Evolutionary conservation across 177 flowering plant species (phyloP), one percentile per base, ranked within the genome.

Genomic region (Vitis hybrid): DNA sequence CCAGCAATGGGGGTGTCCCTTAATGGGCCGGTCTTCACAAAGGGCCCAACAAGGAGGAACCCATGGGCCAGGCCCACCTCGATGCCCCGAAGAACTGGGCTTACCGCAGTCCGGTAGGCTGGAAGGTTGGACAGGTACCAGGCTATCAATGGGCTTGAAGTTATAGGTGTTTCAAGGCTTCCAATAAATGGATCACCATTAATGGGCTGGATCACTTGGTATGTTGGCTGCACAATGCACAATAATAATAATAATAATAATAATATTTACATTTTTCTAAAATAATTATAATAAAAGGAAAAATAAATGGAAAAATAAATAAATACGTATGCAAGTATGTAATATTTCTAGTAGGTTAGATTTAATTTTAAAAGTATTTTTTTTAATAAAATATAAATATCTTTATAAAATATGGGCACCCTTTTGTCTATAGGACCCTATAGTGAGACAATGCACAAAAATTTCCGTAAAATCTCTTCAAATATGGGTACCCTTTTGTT

Each of bases 41-140:
- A 95, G 10, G 98, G 99, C 11, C 99, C 99, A 0, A 93, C 98
- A 0, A 95, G 83, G 72, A 95, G 83, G 76, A 69, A 86, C 0
- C 99, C 99, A 67, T 95, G 99, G 72, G 98, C 99, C 55, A 93
- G 76, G 11, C 98, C 98, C 31, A 95, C 94, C 60, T 95, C 99
- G 1, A 95, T 70, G 1, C 99, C 98, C 11, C 99, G 71, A 63
- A 95, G 89, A 53, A 95, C 93, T 39, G 99, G 99, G 86, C 67
- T 91, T 26, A 95, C 99, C 0, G 99, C 95, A 0, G 99, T 95
- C 62, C 99, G 71, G 79, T 95, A 95, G n/a, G 92, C 99, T 0
- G 98, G 99, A 3, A 95, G 87, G 89, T 95, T 95, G 74, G 99
- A 95, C 48, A 95, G 89, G 90, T 90, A 95, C 99, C 99, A 95